Base-by-base conservation (phyloP, 1,139 yeast genomes). In the Hansenula lynferdii region DNA sequence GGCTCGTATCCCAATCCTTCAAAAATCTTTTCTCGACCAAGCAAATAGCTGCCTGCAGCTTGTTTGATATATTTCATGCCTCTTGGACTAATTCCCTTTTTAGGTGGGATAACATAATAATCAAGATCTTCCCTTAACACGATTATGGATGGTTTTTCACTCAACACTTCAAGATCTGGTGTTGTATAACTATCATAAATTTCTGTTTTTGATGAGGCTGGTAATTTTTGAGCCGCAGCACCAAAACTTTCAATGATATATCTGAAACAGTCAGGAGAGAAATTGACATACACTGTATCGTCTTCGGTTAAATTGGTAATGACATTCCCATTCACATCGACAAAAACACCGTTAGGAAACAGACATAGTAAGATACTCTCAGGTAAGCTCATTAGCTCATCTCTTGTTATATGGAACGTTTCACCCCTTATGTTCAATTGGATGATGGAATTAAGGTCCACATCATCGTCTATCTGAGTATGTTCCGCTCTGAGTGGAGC, bases 41-140 rank as follows among this genome's bases (percentile, higher is more conserved):
- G 69, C 44, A 92, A 67, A 43, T 67, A 60, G 45, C 77, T 67
- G 46, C 89, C 95, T 16, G 89, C 94, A 44, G 75, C 74, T 34
- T 75, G 58, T 59, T 90, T 90, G 43, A 90, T 66, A 33, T 69
- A 67, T 49, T 76, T 73, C 72, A 89, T 80, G 25, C 51, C 53
- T 12, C 43, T 46, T 15, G 51, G 44, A 23, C 45, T 39, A 14
- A 56, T 41, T 1, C 83, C 83, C 4, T 68, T 58, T 8, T 64
- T 60, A 3, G 90, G 87, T 0, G 97, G 95, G 21, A 92, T 80
- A 42, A 95, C 86, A 61, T 90, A 94, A 62, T 77, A 94, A 58
- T 94, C 98, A 49, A 94, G 70, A 59, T 94, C 98, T 60, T 94
- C 99, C 45, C 97, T 71, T 40, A 94, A 69, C 5, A 92, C 97